A percentile compares a stretch with the other conserved stretches of the same genome.
These are phyloP conservation scores for Capsicum rhomboideum DNA, from an alignment of 257 asterid species.

Conservation along the genomic window DNA sequence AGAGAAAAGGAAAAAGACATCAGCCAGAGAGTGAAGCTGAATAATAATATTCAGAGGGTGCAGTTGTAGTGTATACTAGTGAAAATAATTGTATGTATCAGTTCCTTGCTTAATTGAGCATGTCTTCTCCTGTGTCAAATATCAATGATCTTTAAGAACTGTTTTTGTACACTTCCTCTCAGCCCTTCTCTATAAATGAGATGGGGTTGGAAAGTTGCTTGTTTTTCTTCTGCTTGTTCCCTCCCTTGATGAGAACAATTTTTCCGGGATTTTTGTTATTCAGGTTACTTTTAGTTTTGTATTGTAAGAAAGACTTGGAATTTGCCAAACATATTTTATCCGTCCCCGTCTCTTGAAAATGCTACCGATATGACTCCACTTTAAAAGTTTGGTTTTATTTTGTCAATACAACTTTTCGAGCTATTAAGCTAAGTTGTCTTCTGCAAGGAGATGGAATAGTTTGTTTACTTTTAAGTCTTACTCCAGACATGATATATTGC, in stretches of 20 bases:
- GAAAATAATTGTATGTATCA: not conserved
- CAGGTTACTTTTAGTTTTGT: not conserved
- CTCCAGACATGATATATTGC: not conserved
- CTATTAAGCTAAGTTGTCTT: not conserved
- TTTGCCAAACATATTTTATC: not conserved
- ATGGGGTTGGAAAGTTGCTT: not conserved
- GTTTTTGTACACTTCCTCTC: not conserved
- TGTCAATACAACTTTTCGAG: not conserved
- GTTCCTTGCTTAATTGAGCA: not conserved
- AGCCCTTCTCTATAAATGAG: not conserved
- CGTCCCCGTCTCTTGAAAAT: not conserved
- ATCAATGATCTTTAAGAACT: not conserved
- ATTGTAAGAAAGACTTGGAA: not conserved
- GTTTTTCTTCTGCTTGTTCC: not conserved
- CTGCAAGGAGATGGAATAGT: not conserved
- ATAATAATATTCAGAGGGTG: not conserved
- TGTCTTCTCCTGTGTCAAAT: not conserved
- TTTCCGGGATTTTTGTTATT: not conserved
- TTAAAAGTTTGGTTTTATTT: not conserved
- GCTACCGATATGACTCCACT: not conserved
- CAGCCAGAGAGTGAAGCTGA: not conserved
- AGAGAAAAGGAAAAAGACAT: not conserved
- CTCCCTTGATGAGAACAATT: not conserved
- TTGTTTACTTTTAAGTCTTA: not conserved
- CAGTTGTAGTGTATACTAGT: conserved; percentile 4